These are phyloP conservation scores for Trichoderma orchidacearum DNA, from an alignment of 495 filamentous ascomycete species.

Conservation along the genomic window DNA sequence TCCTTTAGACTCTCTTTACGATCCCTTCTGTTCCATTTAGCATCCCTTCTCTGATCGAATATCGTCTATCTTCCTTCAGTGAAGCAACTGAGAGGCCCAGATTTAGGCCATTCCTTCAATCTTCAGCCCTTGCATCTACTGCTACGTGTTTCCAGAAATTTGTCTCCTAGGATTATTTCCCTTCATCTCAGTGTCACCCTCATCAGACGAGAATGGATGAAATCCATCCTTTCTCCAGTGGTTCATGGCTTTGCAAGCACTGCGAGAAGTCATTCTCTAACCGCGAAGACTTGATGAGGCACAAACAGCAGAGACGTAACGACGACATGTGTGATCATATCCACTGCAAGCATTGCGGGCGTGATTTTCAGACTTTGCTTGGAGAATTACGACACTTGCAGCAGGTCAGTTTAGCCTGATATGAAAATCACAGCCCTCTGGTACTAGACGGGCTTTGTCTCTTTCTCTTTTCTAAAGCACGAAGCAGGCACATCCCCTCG, in stretches of 20 bases:
- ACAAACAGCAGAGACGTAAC: neutral
- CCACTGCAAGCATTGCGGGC: constrained; percentile 1
- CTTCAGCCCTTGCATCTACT: too few relatives aligned
- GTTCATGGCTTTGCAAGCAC: neutral
- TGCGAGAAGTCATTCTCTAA: neutral
- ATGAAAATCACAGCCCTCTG: too few relatives aligned
- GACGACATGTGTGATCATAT: neutral
- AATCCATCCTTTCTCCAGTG: neutral
- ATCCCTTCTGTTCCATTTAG: neutral
- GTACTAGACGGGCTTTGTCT: neutral
- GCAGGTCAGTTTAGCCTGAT: neutral
- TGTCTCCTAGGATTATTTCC: too few relatives aligned
- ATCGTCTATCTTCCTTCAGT: too few relatives aligned
- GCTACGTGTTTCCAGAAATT: too few relatives aligned
- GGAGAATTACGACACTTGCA: neutral
- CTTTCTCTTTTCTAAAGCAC: neutral
- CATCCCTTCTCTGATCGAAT: too few relatives aligned
- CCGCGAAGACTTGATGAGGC: neutral
- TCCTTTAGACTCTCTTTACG: neutral
- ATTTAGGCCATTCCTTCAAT: too few relatives aligned
- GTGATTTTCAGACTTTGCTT: neutral
- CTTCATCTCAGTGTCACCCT: neutral
- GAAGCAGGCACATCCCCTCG: neutral
- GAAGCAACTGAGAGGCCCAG: too few relatives aligned
- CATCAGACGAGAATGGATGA: neutral